Conservation (phyloP, 495 filamentous ascomycete genomes). For the Rhypophila decipiens region DNA sequence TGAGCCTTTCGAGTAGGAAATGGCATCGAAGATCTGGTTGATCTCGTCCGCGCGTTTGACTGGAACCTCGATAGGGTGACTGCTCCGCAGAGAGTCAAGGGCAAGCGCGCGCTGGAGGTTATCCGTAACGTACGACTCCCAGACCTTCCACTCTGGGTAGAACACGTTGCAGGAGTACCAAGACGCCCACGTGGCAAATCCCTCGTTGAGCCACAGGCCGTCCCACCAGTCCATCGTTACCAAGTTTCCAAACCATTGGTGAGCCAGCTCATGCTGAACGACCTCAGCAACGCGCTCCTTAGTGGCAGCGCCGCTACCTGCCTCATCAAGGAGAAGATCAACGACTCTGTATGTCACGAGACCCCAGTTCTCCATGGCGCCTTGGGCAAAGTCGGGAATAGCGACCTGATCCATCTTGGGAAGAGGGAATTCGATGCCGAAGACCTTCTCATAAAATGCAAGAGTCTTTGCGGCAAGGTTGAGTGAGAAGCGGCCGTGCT, state of each 20-base stretch:
- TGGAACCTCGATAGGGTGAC: slow-evolving; percentile 94
- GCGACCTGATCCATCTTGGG: slow-evolving; percentile 98
- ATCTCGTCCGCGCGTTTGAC: slow-evolving; percentile 93
- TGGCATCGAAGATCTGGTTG: slow-evolving; percentile 98
- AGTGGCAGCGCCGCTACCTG: slow-evolving; percentile 80
- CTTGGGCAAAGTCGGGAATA: slow-evolving; percentile 86
- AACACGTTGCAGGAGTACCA: slow-evolving; percentile 74
- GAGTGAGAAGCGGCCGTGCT: slow-evolving; percentile 64
- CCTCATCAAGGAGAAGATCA: slow-evolving; percentile 86
- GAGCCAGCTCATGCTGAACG: slow-evolving; percentile 93
- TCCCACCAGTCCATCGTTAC: slow-evolving; percentile 99
- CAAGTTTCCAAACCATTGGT: slow-evolving; percentile 98
- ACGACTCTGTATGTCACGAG: slow-evolving; percentile 91
- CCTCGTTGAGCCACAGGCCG: slow-evolving; percentile 96
- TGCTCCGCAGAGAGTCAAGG: slow-evolving; percentile 86
- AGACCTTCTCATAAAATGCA: slow-evolving; percentile 71
- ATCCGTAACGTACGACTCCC: slow-evolving; percentile 89
- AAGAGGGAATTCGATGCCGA: slow-evolving; percentile 60
- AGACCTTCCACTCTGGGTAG: slow-evolving; percentile 99
- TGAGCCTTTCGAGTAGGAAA: slow-evolving; percentile 95
- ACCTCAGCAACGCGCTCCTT: slow-evolving; percentile 92
- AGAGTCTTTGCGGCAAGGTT: slow-evolving; percentile 61
- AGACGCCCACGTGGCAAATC: slow-evolving; percentile 85
- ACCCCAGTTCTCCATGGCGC: slow-evolving; percentile 99
- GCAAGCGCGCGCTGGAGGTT: slow-evolving; percentile 81